Evolutionary conservation across 805 yeast genomes (phyloP), one percentile per base, ranked within the genome.

Genomic region (Yarrowia keelungensis): DNA sequence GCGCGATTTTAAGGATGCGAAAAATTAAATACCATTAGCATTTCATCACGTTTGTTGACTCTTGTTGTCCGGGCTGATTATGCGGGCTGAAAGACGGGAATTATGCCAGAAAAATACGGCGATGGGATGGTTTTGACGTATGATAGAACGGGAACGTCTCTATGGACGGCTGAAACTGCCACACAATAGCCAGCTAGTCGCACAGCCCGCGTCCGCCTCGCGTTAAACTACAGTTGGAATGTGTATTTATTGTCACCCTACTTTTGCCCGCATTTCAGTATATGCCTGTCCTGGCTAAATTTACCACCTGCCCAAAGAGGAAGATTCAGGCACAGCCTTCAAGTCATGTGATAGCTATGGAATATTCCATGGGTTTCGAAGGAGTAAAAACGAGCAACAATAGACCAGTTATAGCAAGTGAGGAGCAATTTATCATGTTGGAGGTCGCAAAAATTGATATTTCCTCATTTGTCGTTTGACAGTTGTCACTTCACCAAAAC

Each of bases 11-110:
- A 15, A 16, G 10, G 32, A 14, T 8, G 1, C 12, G 5, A 14
- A 39, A 56, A 22, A 41, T 26, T 41, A 56, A 56, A 11, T 5
- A 7, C 39, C 22, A 3, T 56, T 56, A 56, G 32, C 47, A 54
- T 54, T 54, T 41, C 61, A 38, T 38, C 59, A 38, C 59, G 45
- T 53, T 47, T 53, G 59, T 53, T 53, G 32, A 38, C 43, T 12
- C n/a, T 12, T 11, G 59, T 7, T 41, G 39, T 54, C 8, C 15
- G 12, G 2, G 46, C 62, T 56, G 62, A 56, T 56, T 41, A 56
- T 56, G 62, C 62, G 62, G 47, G 38, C 5, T 38, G 39, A 26
- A 26, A 26, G 32, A 26, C 32, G 32, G 32, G 32, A 26, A 26
- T 26, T 26, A 26, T 26, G 32, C 7, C 32, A 26, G 32, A 26